phyloP scores from a whole-genome alignment of 2,329 filamentous ascomycete genomes.

The Knoxdaviesia capensis region DNA sequence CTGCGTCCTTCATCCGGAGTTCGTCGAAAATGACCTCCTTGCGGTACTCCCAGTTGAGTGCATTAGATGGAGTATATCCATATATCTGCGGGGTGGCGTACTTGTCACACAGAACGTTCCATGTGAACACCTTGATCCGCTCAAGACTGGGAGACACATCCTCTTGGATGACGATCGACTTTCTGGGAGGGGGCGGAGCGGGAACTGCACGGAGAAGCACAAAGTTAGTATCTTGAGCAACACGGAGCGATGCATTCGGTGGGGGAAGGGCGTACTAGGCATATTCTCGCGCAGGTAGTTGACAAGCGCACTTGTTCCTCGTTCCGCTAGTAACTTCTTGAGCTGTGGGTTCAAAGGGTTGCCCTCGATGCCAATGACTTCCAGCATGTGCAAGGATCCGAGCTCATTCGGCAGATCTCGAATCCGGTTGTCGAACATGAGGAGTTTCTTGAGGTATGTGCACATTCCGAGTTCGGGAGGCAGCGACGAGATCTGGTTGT shows the following conservation, averaged over 20 bases:
- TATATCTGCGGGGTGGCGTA: constrained; percentile 74
- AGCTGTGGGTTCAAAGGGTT: constrained; percentile 63
- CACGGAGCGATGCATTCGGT: not conserved
- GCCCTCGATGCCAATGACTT: constrained; percentile 79
- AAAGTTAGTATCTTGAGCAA: constrained; percentile 7
- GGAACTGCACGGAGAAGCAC: constrained; percentile 34
- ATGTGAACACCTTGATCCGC: constrained; percentile 69
- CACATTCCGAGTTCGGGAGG: constrained; percentile 94
- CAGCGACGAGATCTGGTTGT: constrained; percentile 65
- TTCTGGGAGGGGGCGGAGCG: constrained; percentile 53
- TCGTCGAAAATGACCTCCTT: constrained; percentile 69
- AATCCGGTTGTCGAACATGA: constrained; percentile 82
- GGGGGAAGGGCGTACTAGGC: constrained; percentile 42
- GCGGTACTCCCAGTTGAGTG: constrained; percentile 73
- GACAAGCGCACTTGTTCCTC: constrained; percentile 72
- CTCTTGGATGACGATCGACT: constrained; percentile 59
- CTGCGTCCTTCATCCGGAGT: constrained; percentile 57
- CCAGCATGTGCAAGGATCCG: constrained; percentile 71
- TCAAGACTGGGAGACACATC: constrained; percentile 39
- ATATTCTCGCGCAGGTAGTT: constrained; percentile 66
- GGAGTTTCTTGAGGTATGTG: constrained; percentile 67
- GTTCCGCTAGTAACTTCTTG: constrained; percentile 68
- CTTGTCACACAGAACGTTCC: constrained; percentile 91
- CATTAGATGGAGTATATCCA: constrained; percentile 70
- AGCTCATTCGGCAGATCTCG: constrained; percentile 66